These are phyloP conservation scores for Ceriops tagal DNA, from an alignment of 345 rosid species.

Conservation along the genomic window DNA sequence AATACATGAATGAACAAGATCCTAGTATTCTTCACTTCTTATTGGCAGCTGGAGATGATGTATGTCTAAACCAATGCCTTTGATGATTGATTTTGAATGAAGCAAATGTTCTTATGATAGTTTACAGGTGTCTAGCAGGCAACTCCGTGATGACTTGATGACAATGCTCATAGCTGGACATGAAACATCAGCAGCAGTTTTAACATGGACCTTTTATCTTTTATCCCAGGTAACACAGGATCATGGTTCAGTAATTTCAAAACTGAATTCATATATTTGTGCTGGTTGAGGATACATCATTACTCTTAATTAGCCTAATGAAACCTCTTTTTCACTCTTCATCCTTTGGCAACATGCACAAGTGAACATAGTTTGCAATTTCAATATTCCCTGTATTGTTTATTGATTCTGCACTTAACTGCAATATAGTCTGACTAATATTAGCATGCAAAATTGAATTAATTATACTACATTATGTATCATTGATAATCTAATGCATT, in stretches of 20 bases:
- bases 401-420: too few relatives aligned
- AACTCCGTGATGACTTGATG: constrained; percentile 97
- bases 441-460: too few relatives aligned
- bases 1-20: constrained; percentile 91
- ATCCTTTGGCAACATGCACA: not conserved
- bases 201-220: constrained; percentile 96
- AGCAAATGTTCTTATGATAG: constrained; percentile 15
- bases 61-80: constrained; percentile 29
- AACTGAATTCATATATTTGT: too few relatives aligned
- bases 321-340: not conserved
- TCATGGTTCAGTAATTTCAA: not conserved
- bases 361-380: too few relatives aligned
- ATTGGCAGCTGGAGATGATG: constrained; percentile 92
- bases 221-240: constrained; percentile 53
- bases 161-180: constrained; percentile 99
- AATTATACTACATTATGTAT: too few relatives aligned
- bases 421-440: too few relatives aligned
- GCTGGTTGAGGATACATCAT: too few relatives aligned
- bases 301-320: too few relatives aligned
- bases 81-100: constrained; percentile 12
- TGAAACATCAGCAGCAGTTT: constrained; percentile 93
- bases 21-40: constrained; percentile 97
- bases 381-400: too few relatives aligned
- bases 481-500: too few relatives aligned
- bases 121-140: constrained; percentile 86